Evolutionary conservation across 352 stramenopile genomes (phyloP).

Genomic region (Globisporangium abappressorium): DNA sequence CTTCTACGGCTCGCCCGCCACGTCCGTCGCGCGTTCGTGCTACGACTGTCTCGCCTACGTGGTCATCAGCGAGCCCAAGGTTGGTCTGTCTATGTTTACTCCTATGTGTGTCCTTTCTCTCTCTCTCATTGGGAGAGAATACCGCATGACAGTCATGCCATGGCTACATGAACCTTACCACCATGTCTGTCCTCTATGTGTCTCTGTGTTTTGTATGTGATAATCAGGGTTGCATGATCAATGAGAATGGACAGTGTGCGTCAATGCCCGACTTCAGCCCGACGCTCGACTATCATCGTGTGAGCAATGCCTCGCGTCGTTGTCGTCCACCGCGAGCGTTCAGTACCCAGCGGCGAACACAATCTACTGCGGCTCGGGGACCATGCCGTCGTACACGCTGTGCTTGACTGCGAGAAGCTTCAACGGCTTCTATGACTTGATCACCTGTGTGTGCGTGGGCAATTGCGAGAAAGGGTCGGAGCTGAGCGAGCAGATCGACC

Average conservation of each 20-base stretch:
- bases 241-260: not conserved
- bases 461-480: not conserved
- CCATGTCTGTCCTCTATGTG: not conserved
- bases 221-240: not conserved
- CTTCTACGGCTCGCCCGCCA: not conserved
- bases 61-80: slow-evolving; percentile 3
- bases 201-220: not conserved
- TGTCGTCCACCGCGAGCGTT: not conserved
- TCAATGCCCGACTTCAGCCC: not conserved
- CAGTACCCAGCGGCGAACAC: slow-evolving; percentile 1
- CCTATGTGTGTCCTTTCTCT: not conserved
- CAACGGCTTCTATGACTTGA: not conserved
- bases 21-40: not conserved
- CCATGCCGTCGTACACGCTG: not conserved
- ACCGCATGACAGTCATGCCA: not conserved
- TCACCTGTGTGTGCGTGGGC: not conserved
- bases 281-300: not conserved
- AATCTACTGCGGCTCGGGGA: not conserved
- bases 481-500: not conserved
- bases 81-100: not conserved
- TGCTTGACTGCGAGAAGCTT: not conserved
- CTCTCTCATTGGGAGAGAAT: not conserved
- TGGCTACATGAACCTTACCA: not conserved
- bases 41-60: slow-evolving; percentile 3
- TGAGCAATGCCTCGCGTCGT: not conserved